phyloP scores from a whole-genome alignment of 768 basidiomycete genomes.

The Leccinum sublutescens region DNA sequence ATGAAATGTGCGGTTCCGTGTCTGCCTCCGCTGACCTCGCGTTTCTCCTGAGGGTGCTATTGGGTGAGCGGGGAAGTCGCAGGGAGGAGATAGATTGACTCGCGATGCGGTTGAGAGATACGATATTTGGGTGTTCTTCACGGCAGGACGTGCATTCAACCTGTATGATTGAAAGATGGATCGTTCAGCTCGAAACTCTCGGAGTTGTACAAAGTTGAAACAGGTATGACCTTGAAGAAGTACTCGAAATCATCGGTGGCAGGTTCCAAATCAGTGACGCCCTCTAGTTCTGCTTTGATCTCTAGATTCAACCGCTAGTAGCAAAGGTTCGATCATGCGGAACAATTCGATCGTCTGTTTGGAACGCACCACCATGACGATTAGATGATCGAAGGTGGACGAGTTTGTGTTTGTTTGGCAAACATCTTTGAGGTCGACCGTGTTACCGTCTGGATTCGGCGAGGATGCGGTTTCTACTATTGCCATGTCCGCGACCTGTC shows the following conservation, averaged over 20 bases:
- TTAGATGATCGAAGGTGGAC: slow-evolving; percentile 1
- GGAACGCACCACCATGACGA: slow-evolving; percentile 52
- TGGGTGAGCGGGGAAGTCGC: slow-evolving; percentile 1
- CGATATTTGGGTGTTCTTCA: slow-evolving; percentile 69
- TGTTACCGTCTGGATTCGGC: neutral
- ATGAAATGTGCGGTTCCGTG: slow-evolving; percentile 74
- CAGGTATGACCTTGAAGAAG: slow-evolving; percentile 64
- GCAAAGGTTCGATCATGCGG: neutral
- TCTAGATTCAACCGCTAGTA: slow-evolving; percentile 57
- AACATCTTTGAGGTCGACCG: neutral
- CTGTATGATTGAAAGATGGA: slow-evolving; percentile 31
- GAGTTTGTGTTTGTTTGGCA: slow-evolving; percentile 29
- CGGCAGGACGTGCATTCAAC: slow-evolving; percentile 81
- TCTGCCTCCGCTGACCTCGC: slow-evolving; percentile 63
- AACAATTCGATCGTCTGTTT: neutral
- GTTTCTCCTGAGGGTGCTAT: slow-evolving; percentile 52
- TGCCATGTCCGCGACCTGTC: slow-evolving; percentile 16
- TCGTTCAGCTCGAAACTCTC: neutral
- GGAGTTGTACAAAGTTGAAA: neutral
- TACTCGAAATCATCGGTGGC: slow-evolving; percentile 70
- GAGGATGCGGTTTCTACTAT: slow-evolving; percentile 21
- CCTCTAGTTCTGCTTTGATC: slow-evolving; percentile 79
- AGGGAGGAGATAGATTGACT: slow-evolving; percentile 1
- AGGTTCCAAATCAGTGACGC: slow-evolving; percentile 68
- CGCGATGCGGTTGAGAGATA: slow-evolving; percentile 72